Evolutionary conservation across 164 flowering plant genomes (phyloP), one percentile per base, ranked within the genome.

Genomic region (Tinospora cordifolia): DNA sequence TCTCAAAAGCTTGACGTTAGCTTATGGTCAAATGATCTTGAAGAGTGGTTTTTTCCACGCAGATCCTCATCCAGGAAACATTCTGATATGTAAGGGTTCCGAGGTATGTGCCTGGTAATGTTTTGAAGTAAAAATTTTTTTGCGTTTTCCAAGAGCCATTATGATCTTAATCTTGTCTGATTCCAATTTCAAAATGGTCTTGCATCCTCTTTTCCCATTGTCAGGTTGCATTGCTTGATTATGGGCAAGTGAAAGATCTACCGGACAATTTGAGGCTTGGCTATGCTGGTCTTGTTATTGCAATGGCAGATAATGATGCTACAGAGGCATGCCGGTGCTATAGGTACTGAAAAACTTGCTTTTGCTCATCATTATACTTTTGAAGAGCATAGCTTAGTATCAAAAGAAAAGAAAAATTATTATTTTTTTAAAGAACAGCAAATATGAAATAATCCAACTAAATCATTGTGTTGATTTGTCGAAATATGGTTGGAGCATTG

Each of bases 1-100:
- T 49, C 91, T 93, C 46, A 79, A 78, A 72, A 91, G 87, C 75
- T 81, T 93, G 85, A 80, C 97, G 3, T 75, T 79, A 69, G 94
- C 97, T 70, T 93, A 93, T 81, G 97, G 98, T 36, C 94, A 93
- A 81, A 93, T 93, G 98, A 93, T 93, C 75, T 79, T 93, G 86
- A 91, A 84, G 87, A 87, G 89, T 84, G 98, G 98, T 57, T 93
- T 86, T 84, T 93, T 93, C 82, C 98, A 93, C 79, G 98, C 98
- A 63, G 98, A 93, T 80, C 98, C 98, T 30, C 98, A 93, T 83
- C 98, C 98, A 62, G 97, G 98, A 80, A 93, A 93, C 78, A 91
- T 93, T 68, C 74, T 91, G 71, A 89, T 93, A 22, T 91, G 94
- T 81, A 87, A 85, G 83, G 90, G 90, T 69, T 90, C 96, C 76